Evolutionary conservation across 192 early-diverging fungal genomes (phyloP).

Genomic region (Coemansia sp.): DNA sequence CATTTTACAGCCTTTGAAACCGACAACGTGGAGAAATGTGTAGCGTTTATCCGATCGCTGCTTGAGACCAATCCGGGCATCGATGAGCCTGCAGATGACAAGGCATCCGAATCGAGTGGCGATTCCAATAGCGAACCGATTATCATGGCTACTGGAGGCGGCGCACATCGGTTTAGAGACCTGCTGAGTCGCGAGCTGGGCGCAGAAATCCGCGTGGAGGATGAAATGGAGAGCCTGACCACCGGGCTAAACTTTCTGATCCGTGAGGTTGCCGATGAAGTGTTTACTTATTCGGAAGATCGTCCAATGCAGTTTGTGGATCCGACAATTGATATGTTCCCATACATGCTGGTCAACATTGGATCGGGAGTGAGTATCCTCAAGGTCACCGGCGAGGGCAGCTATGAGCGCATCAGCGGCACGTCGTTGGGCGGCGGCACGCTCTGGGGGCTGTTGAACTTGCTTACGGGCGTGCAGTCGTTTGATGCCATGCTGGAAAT

Average conservation of each 20-base stretch:
- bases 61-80: conserved; percentile 36
- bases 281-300: conserved; percentile 86
- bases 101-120: not conserved
- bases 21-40: conserved; percentile 83
- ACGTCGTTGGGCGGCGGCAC: conserved; percentile 93
- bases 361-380: conserved; percentile 95
- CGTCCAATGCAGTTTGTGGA: conserved; percentile 65
- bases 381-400: conserved; percentile 84
- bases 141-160: conserved; percentile 85
- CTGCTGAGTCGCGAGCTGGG: conserved; percentile 63
- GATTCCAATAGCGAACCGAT: conserved; percentile 33
- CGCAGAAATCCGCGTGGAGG: conserved; percentile 77
- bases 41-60: conserved; percentile 74
- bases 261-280: conserved; percentile 87
- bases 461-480: conserved; percentile 82
- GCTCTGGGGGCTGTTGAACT: conserved; percentile 86
- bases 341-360: conserved; percentile 96
- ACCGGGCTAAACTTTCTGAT: conserved; percentile 89
- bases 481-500: conserved; percentile 89
- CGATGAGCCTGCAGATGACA: not conserved
- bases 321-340: conserved; percentile 63
- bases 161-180: conserved; percentile 77
- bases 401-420: conserved; percentile 87
- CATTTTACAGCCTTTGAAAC: conserved; percentile 96
- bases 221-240: conserved; percentile 91